Evolutionary conservation across 1,284 basidiomycete genomes (phyloP).

Genomic region (Cutaneotrichosporon dermatis): DNA sequence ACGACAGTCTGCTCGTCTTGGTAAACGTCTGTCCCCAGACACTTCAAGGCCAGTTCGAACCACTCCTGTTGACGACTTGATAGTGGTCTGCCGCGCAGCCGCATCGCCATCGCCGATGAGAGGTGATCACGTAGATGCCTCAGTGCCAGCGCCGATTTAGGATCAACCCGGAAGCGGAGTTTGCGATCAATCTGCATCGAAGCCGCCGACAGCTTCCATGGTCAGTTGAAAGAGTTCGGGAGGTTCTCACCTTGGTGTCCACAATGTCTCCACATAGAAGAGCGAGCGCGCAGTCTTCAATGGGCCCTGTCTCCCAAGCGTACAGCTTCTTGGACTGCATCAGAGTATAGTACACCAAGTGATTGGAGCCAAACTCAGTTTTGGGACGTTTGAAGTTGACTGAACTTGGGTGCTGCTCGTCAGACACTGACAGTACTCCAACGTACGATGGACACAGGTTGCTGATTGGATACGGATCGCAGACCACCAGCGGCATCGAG

Average conservation of each 20-base stretch:
- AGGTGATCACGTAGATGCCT: conserved; percentile 72
- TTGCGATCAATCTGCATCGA: conserved; percentile 79
- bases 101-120: conserved; percentile 58
- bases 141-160: conserved; percentile 73
- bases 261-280: conserved; percentile 80
- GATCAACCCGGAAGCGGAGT: conserved; percentile 65
- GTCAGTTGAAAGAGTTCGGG: neutral
- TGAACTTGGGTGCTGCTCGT: conserved; percentile 76
- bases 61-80: conserved; percentile 60
- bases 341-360: conserved; percentile 82
- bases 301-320: conserved; percentile 92
- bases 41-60: conserved; percentile 63
- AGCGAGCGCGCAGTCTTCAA: conserved; percentile 76
- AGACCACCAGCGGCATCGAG: conserved; percentile 63
- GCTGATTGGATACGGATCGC: conserved; percentile 83
- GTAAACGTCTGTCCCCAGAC: conserved; percentile 44
- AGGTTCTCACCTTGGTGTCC: conserved; percentile 69
- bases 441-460: conserved; percentile 54
- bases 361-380: conserved; percentile 67
- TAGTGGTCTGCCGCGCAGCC: conserved; percentile 59
- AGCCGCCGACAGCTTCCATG: conserved; percentile 62
- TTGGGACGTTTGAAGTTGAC: conserved; percentile 70
- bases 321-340: conserved; percentile 65
- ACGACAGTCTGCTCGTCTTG: conserved; percentile 26
- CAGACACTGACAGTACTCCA: conserved; percentile 36